Base-by-base conservation (phyloP, 192 early-diverging fungal species). In the Coemansia sp. region DNA sequence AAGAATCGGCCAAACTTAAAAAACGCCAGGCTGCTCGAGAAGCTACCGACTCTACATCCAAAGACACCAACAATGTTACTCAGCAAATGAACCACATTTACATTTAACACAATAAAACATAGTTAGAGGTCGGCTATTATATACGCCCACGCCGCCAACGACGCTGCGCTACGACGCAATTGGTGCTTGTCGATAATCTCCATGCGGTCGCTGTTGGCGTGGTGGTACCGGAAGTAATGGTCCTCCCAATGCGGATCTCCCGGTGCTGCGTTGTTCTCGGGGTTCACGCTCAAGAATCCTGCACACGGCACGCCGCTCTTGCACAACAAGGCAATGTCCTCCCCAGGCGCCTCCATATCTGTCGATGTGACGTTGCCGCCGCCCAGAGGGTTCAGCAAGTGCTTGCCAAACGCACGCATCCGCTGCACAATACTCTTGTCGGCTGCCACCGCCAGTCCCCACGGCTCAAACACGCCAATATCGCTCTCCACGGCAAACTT, bases 181-280 rank as follows among this genome's bases (percentile, higher is more conserved):
- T 87, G 82, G 51, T 82, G 76, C 53, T 79, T 76, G 65, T 83
- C 76, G 29, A 87, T 78, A 2, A 69, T 69, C 38, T 84, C 77
- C 56, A 87, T 67, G 53, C 82, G 70, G 39, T 87, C 85, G 70
- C 71, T 76, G 57, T 14, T 53, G 0, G 85, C 83, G 24, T 87
- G 86, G 62, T 87, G 86, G 63, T 84, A 77, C 32, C 82, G 77
- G 72, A 87, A 87, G 61, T 87, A 87, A 6, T 82, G 83, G 32
- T 73, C 71, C 53, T 62, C 57, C 66, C 82, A 79, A 7, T 60
- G n/a, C 5, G 64, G 72, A n/a, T 70, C 60, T 23, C 70, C 72
- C 8, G 65, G 70, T 22, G 50, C 72, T 5, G 62, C 65, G 64
- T 57, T 48, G 43, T 63, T 80, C 69, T 84, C 83, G 0, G 82